These are phyloP conservation scores for Penstemon barbatus DNA, from an alignment of 257 asterid species.

Conservation along the genomic window DNA sequence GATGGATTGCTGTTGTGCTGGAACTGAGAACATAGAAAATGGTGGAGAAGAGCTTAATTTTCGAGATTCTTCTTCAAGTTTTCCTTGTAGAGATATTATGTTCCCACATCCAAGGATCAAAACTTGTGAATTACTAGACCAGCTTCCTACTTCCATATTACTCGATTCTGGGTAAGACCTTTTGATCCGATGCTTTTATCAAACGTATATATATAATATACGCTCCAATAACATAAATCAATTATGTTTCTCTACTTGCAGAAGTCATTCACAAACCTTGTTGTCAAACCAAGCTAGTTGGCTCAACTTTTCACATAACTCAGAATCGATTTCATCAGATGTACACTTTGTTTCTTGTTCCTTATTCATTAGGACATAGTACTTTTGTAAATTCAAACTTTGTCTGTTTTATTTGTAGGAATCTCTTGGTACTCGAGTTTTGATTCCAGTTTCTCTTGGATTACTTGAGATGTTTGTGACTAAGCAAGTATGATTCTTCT, in stretches of 20 bases:
- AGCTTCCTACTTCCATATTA: conserved; percentile 52
- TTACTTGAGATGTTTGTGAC: conserved; percentile 61
- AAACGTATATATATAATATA: too few relatives aligned
- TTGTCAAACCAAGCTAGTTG: conserved; percentile 68
- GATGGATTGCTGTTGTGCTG: conserved; percentile 83
- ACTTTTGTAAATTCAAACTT: too few relatives aligned
- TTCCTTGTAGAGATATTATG: conserved; percentile 67
- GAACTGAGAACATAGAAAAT: conserved; percentile 41
- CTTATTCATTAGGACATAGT: not conserved
- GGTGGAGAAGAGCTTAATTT: conserved; percentile 45
- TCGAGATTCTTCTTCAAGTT: conserved; percentile 36
- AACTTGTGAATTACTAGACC: conserved; percentile 59
- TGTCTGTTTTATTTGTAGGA: conserved; percentile 40
- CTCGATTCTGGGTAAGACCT: conserved; percentile 63
- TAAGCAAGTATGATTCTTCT: conserved; percentile 45
- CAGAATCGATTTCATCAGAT: conserved; percentile 47
- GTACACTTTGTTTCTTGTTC: conserved; percentile 24
- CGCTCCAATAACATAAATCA: too few relatives aligned
- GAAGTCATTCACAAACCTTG: conserved; percentile 57
- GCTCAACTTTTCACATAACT: conserved; percentile 55
- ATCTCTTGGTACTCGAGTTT: conserved; percentile 58
- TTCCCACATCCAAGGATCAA: conserved; percentile 58
- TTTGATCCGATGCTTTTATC: not conserved
- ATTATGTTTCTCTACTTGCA: conserved; percentile 30
- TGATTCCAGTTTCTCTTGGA: conserved; percentile 65